A percentile compares a stretch with the other conserved stretches of the same genome.
These are phyloP conservation scores for Medicago truncatula DNA, from an alignment of 306 rosid species.

Conservation along the genomic window DNA sequence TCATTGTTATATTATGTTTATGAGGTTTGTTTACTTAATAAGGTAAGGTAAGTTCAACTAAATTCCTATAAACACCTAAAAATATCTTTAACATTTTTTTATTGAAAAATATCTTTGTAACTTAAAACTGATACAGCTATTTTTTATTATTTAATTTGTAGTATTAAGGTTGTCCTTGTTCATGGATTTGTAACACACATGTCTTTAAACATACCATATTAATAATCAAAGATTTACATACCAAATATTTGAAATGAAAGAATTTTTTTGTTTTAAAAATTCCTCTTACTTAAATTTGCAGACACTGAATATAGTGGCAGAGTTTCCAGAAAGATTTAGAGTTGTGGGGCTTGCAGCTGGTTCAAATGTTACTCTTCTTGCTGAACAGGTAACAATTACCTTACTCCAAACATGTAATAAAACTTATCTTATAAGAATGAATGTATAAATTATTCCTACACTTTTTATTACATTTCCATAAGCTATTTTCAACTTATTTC, in stretches of 20 bases:
- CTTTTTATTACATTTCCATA: too few relatives aligned
- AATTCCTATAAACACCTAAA: too few relatives aligned
- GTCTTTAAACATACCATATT: neutral
- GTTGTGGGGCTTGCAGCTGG: conserved; percentile 91
- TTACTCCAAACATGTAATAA: neutral
- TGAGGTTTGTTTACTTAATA: too few relatives aligned
- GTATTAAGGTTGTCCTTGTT: neutral
- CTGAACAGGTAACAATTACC: conserved; percentile 75
- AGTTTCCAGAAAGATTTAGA: conserved; percentile 80
- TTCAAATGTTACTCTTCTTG: conserved; percentile 85
- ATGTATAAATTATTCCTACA: too few relatives aligned
- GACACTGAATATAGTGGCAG: conserved; percentile 90
- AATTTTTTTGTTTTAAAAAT: neutral
- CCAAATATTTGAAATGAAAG: neutral
- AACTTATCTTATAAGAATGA: too few relatives aligned
- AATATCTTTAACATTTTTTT: too few relatives aligned
- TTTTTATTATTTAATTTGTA: neutral
- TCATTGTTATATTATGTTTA: too few relatives aligned
- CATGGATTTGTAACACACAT: neutral
- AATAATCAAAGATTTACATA: neutral
- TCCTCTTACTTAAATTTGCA: conserved; percentile 38
- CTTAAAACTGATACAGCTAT: neutral
- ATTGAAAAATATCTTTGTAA: neutral
- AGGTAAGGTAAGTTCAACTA: too few relatives aligned
- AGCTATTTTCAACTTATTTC: too few relatives aligned